Evolutionary conservation across 306 rosid genomes (phyloP).

Genomic region (barrel medic (Medicago truncatula)): DNA sequence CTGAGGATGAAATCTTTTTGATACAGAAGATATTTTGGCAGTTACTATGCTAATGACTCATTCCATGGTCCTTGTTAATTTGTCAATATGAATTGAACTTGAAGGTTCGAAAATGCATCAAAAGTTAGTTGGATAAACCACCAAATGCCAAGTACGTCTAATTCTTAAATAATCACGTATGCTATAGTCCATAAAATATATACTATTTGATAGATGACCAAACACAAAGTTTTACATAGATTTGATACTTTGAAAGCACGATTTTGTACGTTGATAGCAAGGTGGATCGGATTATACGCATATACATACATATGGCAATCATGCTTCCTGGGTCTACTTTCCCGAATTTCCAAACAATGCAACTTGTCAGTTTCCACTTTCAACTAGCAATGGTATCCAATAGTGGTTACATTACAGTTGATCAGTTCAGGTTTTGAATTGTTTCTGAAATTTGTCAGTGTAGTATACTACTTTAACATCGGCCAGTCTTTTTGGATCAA

Average conservation of each 20-base stretch:
- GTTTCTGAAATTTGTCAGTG: constrained; percentile 30
- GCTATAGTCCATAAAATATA: constrained; percentile 30
- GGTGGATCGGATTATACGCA: constrained; percentile 35
- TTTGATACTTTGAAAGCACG: constrained; percentile 36
- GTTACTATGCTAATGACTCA: constrained; percentile 31
- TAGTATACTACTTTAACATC: constrained; percentile 30
- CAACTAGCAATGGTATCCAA: constrained; percentile 24
- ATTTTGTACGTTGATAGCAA: constrained; percentile 28
- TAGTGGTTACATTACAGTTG: constrained; percentile 20
- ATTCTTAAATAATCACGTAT: constrained; percentile 26
- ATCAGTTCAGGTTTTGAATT: constrained; percentile 21
- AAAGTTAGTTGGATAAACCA: constrained; percentile 13
- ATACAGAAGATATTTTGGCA: constrained; percentile 33
- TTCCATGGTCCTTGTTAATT: constrained; percentile 33
- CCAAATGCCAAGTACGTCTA: constrained; percentile 2
- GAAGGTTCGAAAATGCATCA: constrained; percentile 34
- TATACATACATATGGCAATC: background rate
- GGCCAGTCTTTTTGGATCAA: too few relatives aligned
- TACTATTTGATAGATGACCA: constrained; percentile 43
- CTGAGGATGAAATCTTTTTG: constrained; percentile 35
- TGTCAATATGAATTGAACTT: constrained; percentile 31
- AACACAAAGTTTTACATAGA: constrained; percentile 37
- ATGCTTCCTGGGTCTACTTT: background rate
- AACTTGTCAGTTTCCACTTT: constrained; percentile 31
- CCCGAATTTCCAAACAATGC: constrained; percentile 23